A percentile compares a stretch with the other conserved stretches of the same genome.
Evolutionary conservation across 2,329 filamentous ascomycete species (phyloP).

Genomic region (Ophiocordyceps camponoti-saundersi): DNA sequence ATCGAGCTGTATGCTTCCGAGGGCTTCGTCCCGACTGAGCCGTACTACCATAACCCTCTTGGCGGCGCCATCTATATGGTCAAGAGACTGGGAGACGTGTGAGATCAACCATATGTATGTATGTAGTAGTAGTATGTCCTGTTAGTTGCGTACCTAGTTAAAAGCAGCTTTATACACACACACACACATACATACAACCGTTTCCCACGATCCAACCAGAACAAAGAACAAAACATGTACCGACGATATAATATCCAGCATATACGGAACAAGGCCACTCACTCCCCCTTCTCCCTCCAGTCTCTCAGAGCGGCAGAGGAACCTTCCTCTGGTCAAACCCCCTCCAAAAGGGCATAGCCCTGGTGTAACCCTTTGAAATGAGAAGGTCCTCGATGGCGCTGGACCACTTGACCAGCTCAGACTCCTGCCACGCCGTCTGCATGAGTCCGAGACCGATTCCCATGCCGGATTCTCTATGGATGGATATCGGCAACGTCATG

Average conservation of each 20-base stretch:
- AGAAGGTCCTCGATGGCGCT: slow-evolving; percentile 47
- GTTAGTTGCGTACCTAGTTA: too few relatives aligned
- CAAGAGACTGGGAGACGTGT: background rate
- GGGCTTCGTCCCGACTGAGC: slow-evolving; percentile 6
- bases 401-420: slow-evolving; percentile 38
- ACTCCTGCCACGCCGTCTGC: slow-evolving; percentile 45
- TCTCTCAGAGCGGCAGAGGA: slow-evolving; percentile 15
- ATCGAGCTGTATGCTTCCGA: slow-evolving; percentile 9
- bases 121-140: too few relatives aligned
- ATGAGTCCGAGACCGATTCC: slow-evolving; percentile 42
- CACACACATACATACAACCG: too few relatives aligned
- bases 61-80: slow-evolving; percentile 8
- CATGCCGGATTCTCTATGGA: slow-evolving; percentile 36
- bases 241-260: too few relatives aligned
- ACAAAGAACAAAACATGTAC: too few relatives aligned
- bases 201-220: too few relatives aligned
- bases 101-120: too few relatives aligned
- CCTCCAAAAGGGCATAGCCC: slow-evolving; percentile 33
- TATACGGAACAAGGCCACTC: too few relatives aligned
- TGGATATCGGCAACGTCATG: slow-evolving; percentile 49
- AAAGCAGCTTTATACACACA: too few relatives aligned
- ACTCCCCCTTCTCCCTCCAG: too few relatives aligned
- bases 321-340: slow-evolving; percentile 30
- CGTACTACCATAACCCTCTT: slow-evolving; percentile 9
- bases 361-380: slow-evolving; percentile 24